Base-by-base conservation (phyloP, 2,329 filamentous ascomycete genomes). In the Colletotrichum agaves region DNA sequence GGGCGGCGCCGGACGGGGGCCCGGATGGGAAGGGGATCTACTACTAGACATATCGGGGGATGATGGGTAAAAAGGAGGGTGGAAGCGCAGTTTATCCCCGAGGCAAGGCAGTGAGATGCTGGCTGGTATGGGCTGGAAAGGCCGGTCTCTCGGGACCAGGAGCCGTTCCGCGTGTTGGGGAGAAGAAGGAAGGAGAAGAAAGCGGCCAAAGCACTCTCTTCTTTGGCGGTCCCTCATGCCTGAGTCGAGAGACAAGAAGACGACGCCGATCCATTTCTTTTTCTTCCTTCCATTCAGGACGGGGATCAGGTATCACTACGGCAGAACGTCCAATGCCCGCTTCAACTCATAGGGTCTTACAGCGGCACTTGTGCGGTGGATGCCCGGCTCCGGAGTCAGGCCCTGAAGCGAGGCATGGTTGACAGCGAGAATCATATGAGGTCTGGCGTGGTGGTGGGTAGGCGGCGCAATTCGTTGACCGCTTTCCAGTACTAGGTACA, bases 41-140 rank as follows among this genome's bases (percentile, higher is more conserved):
- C 50, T 57, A 43, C 50, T 63, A 63, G 59, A 44, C 59, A 56
- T 35, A 49, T 62, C 43, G 43, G 58, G 58, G 50, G 50, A 33
- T 23, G 17, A 23, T 23, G 27, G 35, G 39, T n/a, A 52, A 21
- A 27, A n/a, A 31, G 46, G 33, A 37, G 35, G 10, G 35, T 37
- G 35, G 43, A 35, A 49, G 41, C 63, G 44, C 63, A 63, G 43
- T 63, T 67, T 67, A 67, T 63, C 63, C 35, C 63, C 63, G 59
- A 67, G 50, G 46, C 21, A 33, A 31, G 35, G 50, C 35, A 60
- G 59, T 63, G 63, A 63, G 63, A 67, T 62, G 50, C 31, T 17
- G 58, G 50, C 31, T 17, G 58, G 21, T 21, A 19, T 58, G 39
- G 19, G 37, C 13, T 39, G 35, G n/a, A 43, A 46, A 46, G n/a